These are phyloP conservation scores for Acanthamoeba castellanii DNA, from an alignment of 208 protist genomes.

Conservation along the genomic window DNA sequence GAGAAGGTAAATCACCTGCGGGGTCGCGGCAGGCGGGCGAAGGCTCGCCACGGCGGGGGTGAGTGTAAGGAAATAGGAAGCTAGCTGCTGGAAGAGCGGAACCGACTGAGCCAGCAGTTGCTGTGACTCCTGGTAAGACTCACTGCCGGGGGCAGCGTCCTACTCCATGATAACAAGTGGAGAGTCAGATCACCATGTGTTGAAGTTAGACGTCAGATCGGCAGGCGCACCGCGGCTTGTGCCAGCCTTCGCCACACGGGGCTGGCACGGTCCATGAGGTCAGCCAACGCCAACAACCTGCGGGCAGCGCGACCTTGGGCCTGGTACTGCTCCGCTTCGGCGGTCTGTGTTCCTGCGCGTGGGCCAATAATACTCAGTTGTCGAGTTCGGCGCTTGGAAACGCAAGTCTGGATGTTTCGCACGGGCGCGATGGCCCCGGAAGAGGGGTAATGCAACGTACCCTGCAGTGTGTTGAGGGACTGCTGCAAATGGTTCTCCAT, in stretches of 20 bases:
- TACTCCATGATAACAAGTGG: not conserved
- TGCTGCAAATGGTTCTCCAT: conserved; percentile 27
- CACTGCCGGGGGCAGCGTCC: conserved; percentile 19
- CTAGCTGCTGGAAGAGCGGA: conserved; percentile 33
- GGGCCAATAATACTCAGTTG: not conserved
- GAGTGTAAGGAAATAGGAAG: conserved; percentile 24
- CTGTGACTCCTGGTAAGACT: conserved; percentile 22
- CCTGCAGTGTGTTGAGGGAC: conserved; percentile 8
- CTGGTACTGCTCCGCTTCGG: not conserved
- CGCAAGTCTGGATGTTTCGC: not conserved
- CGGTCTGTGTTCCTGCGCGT: not conserved
- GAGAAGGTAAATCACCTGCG: not conserved
- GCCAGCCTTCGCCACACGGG: conserved; percentile 47
- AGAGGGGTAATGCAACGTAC: not conserved
- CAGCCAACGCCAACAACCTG: not conserved
- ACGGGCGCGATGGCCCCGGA: not conserved
- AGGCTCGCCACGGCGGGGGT: conserved; percentile 15
- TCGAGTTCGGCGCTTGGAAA: too few species aligned
- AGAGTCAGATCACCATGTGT: not conserved
- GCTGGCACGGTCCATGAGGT: not conserved
- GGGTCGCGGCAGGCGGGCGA: not conserved
- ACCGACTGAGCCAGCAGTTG: not conserved
- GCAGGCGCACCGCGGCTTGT: conserved; percentile 1
- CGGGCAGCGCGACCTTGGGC: conserved; percentile 6
- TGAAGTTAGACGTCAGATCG: not conserved